Conservation (phyloP, 192 early-diverging fungal species). For the Rhizophagus clarus region DNA sequence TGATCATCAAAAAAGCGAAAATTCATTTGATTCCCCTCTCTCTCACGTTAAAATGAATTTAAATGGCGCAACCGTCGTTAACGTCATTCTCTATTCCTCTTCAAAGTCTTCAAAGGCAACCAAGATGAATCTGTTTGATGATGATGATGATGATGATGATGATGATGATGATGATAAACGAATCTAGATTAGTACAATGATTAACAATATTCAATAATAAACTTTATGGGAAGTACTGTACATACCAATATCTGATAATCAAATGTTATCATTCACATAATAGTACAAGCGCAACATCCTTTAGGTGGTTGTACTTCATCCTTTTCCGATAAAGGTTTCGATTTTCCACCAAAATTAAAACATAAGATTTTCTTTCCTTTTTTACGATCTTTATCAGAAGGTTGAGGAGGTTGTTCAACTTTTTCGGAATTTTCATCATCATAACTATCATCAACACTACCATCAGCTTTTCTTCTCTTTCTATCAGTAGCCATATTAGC, state of each 20-base stretch:
- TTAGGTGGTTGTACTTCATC: not conserved
- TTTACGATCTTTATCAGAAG: not conserved
- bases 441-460: not conserved
- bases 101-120: not conserved
- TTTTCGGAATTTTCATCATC: not conserved
- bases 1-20: too few relatives aligned
- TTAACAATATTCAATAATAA: too few relatives aligned
- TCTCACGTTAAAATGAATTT: not conserved
- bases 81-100: not conserved
- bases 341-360: not conserved
- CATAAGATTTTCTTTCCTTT: not conserved
- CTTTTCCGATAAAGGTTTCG: not conserved
- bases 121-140: too few relatives aligned
- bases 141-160: too few relatives aligned
- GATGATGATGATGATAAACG: not conserved
- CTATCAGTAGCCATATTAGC: conserved; percentile 32
- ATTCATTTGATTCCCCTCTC: too few relatives aligned
- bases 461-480: conserved; percentile 27
- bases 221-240: too few relatives aligned
- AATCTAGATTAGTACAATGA: too few relatives aligned
- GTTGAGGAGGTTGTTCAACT: not conserved
- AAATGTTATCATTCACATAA: not conserved
- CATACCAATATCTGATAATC: not conserved
- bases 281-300: not conserved
- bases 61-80: not conserved